Conservation (phyloP, 2,329 filamentous ascomycete species). For the Paecilomyces sp. region DNA sequence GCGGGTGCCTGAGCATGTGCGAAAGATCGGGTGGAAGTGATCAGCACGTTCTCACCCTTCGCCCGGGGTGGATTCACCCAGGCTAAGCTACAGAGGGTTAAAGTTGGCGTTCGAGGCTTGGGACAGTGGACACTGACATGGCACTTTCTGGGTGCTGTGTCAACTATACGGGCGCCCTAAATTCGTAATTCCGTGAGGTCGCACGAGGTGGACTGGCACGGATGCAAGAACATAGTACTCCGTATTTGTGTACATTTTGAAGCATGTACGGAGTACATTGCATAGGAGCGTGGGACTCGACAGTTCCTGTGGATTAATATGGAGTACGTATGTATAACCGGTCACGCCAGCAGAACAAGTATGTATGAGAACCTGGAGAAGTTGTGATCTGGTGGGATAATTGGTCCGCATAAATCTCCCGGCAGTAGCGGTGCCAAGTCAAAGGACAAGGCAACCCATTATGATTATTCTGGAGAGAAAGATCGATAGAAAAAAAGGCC, state of each 20-base stretch:
- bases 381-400: neutral
- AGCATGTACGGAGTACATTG: neutral
- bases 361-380: neutral
- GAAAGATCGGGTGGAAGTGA: neutral
- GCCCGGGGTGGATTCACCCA: neutral
- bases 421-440: neutral
- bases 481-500: no score
- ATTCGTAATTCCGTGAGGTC: neutral
- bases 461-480: neutral
- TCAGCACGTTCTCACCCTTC: neutral
- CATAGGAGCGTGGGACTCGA: neutral
- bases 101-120: neutral
- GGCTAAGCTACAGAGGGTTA: neutral
- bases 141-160: neutral
- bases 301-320: neutral
- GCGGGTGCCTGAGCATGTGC: constrained; percentile 1
- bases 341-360: neutral
- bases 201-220: neutral
- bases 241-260: neutral
- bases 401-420: neutral
- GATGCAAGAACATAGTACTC: neutral
- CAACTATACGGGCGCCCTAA: neutral
- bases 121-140: neutral
- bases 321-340: no score
- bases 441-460: neutral